A percentile compares a stretch with the other conserved stretches of the same genome.
These are phyloP conservation scores for Kazachstania sp. DNA, from an alignment of 1,139 yeast genomes.

Conservation along the genomic window DNA sequence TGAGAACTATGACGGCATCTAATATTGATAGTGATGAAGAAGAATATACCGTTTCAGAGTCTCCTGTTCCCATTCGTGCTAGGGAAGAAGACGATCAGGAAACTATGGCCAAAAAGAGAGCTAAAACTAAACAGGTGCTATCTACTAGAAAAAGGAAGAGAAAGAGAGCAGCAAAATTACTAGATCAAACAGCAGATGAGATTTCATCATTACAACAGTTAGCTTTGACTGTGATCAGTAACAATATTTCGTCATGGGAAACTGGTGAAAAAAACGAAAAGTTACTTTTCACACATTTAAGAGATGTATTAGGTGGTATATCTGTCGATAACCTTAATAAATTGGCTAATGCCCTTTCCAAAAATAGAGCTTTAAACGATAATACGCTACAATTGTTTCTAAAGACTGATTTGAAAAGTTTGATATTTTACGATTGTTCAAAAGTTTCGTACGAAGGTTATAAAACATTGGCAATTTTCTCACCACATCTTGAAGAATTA, in stretches of 20 bases:
- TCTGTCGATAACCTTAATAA: conserved; percentile 42
- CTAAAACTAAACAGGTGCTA: conserved; percentile 38
- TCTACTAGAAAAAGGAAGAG: conserved; percentile 67
- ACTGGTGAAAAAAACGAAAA: conserved; percentile 38
- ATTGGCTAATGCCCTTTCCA: conserved; percentile 73
- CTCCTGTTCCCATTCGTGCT: conserved; percentile 1
- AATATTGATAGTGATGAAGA: conserved; percentile 27
- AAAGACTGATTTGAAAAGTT: conserved; percentile 43
- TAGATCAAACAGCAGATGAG: conserved; percentile 56
- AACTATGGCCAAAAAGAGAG: conserved; percentile 4
- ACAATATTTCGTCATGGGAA: conserved; percentile 41
- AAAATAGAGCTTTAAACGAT: conserved; percentile 69
- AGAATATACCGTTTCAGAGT: conserved; percentile 16
- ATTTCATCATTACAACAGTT: conserved; percentile 73
- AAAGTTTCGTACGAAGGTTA: conserved; percentile 59
- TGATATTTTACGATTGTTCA: conserved; percentile 92
- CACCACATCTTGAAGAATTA: conserved; percentile 62
- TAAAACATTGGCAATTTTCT: conserved; percentile 62
- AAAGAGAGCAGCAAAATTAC: conserved; percentile 71
- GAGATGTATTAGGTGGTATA: conserved; percentile 30
- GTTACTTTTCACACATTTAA: conserved; percentile 19
- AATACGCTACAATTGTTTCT: conserved; percentile 66
- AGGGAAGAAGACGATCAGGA: conserved; percentile 1
- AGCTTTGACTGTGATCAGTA: conserved; percentile 63
- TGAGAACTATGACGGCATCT: background rate